Evolutionary conservation across 2,329 filamentous ascomycete genomes (phyloP).

Genomic region (Furcasterigmium furcatum): DNA sequence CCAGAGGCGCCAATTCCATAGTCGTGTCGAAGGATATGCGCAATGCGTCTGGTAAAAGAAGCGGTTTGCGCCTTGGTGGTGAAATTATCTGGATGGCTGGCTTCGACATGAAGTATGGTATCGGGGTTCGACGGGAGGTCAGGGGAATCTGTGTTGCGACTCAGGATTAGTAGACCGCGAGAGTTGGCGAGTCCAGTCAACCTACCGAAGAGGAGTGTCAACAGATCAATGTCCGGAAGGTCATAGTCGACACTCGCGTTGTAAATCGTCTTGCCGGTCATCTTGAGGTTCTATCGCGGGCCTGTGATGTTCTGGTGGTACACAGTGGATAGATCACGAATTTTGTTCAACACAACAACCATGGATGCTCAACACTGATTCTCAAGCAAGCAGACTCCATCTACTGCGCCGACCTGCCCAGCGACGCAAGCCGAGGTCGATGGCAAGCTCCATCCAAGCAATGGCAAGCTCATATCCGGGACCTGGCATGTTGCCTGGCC

Average conservation of each 20-base stretch:
- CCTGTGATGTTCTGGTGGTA: too few relatives aligned
- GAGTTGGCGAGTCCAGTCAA: slow-evolving; percentile 2
- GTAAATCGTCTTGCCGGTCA: slow-evolving; percentile 29
- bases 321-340: too few relatives aligned
- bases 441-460: too few relatives aligned
- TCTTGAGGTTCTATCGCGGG: too few relatives aligned
- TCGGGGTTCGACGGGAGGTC: slow-evolving; percentile 34
- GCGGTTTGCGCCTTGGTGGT: slow-evolving; percentile 50
- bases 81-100: slow-evolving; percentile 44
- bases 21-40: slow-evolving; percentile 46
- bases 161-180: too few relatives aligned
- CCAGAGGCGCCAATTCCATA: slow-evolving; percentile 50
- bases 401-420: too few relatives aligned
- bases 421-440: too few relatives aligned
- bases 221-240: slow-evolving; percentile 35
- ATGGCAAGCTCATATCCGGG: too few relatives aligned
- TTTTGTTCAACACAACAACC: too few relatives aligned
- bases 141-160: slow-evolving; percentile 27
- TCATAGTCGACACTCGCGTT: slow-evolving; percentile 20
- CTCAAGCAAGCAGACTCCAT: too few relatives aligned
- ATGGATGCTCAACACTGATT: too few relatives aligned
- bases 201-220: slow-evolving; percentile 39
- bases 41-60: slow-evolving; percentile 45
- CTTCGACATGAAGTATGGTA: slow-evolving; percentile 52
- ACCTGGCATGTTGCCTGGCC: too few relatives aligned